Evolutionary conservation across 108 stramenopile species (phyloP), one percentile per base, ranked within the genome.

Genomic region (Nannochloropsis salina): DNA sequence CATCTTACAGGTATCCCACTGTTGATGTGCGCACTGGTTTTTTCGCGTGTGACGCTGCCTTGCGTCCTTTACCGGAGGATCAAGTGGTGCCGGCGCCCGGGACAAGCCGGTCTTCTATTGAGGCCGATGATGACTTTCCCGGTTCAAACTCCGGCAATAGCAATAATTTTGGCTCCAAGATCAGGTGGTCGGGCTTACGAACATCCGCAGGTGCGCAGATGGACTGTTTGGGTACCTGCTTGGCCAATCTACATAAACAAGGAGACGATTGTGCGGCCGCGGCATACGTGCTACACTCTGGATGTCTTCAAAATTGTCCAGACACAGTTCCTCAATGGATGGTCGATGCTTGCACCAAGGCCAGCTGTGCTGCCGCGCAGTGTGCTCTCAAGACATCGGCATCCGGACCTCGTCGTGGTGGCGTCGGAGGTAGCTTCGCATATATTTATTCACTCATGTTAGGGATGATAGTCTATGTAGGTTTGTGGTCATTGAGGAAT

Each of bases 181-280:
- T 74, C n/a, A 74, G 4, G 6, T 74, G 61, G 61, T 74, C 61
- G 61, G 61, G n/a, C 5, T 74, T 74, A 0, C 4, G n/a, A 2
- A 74, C 61, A n/a, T 4, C 61, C 4, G 8, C 8, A 74, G 61
- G 61, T n/a, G 61, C 61, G 61, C 61, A 74, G 61, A n/a, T n/a
- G 61, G 8, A 74, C 4, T 74, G 61, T n/a, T 74, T 74, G 61
- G 2, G 4, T n/a, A 74, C 61, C 15, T 74, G 61, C n/a, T n/a
- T 74, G 20, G 6, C 20, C 61, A 74, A 74, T 6, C 61, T 74
- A 15, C 15, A 74, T 74, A 8, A 74, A 74, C 61, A 74, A 74
- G 61, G 61, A n/a, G 61, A 74, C 8, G 61, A 74, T 74, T 74
- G 61, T 74, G 61, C 61, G 61, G 61, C 61, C n/a, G 61, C 61